phyloP scores from a whole-genome alignment of 352 stramenopile genomes.

The Globisporangium rhizosaccharum region DNA sequence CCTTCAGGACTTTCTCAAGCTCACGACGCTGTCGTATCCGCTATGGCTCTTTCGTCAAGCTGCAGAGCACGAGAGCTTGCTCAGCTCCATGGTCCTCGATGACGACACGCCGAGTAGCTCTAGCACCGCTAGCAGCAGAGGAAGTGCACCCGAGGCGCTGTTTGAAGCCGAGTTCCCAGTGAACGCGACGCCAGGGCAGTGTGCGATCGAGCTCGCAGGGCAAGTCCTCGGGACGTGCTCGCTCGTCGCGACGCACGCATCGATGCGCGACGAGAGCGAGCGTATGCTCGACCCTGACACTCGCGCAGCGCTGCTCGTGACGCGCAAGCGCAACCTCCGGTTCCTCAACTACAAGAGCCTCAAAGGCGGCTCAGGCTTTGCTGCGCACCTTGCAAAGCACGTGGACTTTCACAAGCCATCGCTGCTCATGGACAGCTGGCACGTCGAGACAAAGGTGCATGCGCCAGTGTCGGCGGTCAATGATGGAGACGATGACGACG shows the following conservation, averaged over 20 bases:
- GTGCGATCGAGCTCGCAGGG: conserved; percentile 52
- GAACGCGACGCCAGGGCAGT: conserved; percentile 66
- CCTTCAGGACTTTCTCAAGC: conserved; percentile 66
- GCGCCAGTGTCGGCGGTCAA: conserved; percentile 6
- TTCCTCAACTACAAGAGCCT: conserved; percentile 63
- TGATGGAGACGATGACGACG: conserved; percentile 12
- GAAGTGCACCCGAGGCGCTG: conserved; percentile 23
- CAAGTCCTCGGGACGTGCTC: conserved; percentile 69
- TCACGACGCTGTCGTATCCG: conserved; percentile 62
- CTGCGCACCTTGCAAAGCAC: conserved; percentile 64
- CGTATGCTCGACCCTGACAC: conserved; percentile 12
- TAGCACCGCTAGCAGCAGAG: not conserved
- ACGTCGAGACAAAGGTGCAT: conserved; percentile 61
- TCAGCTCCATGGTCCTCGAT: conserved; percentile 48
- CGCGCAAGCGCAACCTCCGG: conserved; percentile 26
- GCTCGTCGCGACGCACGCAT: conserved; percentile 32
- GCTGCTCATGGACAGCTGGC: conserved; percentile 64
- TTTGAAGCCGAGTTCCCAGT: conserved; percentile 68
- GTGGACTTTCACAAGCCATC: conserved; percentile 52
- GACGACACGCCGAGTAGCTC: conserved; percentile 23
- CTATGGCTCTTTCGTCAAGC: conserved; percentile 68
- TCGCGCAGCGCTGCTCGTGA: conserved; percentile 5
- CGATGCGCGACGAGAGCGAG: conserved; percentile 8
- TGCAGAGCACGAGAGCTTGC: conserved; percentile 66
- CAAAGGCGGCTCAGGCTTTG: conserved; percentile 57